Base-by-base conservation (phyloP, 441 rosid genomes). In the Croton laevigatus region DNA sequence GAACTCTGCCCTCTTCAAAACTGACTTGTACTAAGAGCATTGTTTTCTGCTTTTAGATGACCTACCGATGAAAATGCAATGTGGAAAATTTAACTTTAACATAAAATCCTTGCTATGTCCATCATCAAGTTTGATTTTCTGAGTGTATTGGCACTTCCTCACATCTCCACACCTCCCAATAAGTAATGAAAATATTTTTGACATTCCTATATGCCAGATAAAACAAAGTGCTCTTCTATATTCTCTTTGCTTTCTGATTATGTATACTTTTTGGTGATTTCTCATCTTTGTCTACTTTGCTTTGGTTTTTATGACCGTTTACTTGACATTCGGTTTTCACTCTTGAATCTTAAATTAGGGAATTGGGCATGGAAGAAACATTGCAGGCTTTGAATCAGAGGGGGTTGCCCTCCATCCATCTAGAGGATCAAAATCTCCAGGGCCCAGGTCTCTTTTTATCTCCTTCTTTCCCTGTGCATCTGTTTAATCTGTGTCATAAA, bases 381-480 rank as follows among this genome's bases (percentile, higher is more conserved):
- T 78, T 75, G 69, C 82, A 55, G 61, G 78, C 59, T 78, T 80
- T 78, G 91, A 90, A 57, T 69, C 85, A 7, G 95, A 86, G 68
- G 85, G 82, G 58, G 81, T 88, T 59, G 78, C 81, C 3, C 59
- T 76, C 76, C 91, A 85, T 75, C 86, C 87, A 16, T 84, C 86
- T 48, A 77, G 90, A 77, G 81, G 77, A 42, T 55, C 74, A 11
- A 84, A 81, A 80, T 71, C 77, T 63, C 72, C 73, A 17, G 77
- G 69, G 52, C 40, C 76, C 69, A 83, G 93, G 91, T 88, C 45
- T 73, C 59, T 70, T 70, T 5, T 66, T 75, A 78, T 7, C 72
- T 75, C 80, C 81, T 79, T 76, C 67, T 69, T 72, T 66, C 55
- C 71, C 66, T 64, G 59, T 73, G n/a, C 69, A 69, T 55, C 20